phyloP scores from a whole-genome alignment of 176 grass and related monocot species.

The Aegilops speltoides region DNA sequence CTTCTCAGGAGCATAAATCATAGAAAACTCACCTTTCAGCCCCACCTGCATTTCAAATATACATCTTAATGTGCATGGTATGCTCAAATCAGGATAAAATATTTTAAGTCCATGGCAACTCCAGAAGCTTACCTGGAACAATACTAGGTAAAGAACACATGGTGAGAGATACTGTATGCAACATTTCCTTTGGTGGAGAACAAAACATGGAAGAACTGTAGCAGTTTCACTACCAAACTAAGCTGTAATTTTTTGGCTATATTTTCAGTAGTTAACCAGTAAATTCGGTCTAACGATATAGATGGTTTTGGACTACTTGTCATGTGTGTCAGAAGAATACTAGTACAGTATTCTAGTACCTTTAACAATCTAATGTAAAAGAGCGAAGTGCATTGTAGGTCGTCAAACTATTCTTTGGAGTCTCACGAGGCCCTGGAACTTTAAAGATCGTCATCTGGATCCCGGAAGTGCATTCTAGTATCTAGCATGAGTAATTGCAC shows the following conservation, averaged over 20 bases:
- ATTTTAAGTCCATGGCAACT: constrained; percentile 6
- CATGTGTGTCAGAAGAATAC: not conserved
- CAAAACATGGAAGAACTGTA: not conserved
- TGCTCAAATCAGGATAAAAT: not conserved
- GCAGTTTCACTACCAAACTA: constrained; percentile 7
- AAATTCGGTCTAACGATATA: not conserved
- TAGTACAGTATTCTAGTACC: constrained; percentile 7
- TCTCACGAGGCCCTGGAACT: not conserved
- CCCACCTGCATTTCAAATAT: constrained; percentile 59
- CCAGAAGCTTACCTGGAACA: not conserved
- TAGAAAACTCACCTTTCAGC: constrained; percentile 72
- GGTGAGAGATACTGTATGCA: not conserved
- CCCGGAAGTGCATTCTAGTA: not conserved
- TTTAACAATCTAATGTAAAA: constrained; percentile 15
- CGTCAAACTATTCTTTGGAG: not conserved
- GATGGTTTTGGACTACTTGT: not conserved
- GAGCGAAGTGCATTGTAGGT: constrained; percentile 8
- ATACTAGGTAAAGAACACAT: not conserved
- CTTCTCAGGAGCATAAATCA: constrained; percentile 71
- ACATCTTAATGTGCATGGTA: constrained; percentile 5
- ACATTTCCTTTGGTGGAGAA: not conserved
- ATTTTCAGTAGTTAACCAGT: not conserved
- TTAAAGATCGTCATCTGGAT: not conserved
- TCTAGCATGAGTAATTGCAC: not conserved
- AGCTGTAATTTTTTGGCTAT: not conserved